Percentiles rank a stretch among this genome's conserved stretches.
These are phyloP conservation scores for Suillus bovinus DNA, from an alignment of 768 basidiomycete genomes.

Conservation along the genomic window DNA sequence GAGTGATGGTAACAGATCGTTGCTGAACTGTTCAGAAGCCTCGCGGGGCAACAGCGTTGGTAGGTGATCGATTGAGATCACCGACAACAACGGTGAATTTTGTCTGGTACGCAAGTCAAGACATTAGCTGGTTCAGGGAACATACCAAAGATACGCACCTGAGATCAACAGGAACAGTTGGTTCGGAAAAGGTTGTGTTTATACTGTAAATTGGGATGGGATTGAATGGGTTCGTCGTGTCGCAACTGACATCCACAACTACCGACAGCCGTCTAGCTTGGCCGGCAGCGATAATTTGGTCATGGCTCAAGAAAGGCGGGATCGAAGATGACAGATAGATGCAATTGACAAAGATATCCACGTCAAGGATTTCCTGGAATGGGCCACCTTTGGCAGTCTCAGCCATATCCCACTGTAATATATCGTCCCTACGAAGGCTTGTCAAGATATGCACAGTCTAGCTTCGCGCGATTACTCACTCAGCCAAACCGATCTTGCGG, in stretches of 20 bases:
- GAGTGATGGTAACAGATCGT: constrained; percentile 82
- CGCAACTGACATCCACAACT: constrained; percentile 97
- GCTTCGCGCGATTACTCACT: constrained; percentile 53
- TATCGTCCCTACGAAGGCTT: constrained; percentile 66
- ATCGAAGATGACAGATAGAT: constrained; percentile 92
- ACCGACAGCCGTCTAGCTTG: constrained; percentile 66
- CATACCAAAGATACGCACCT: constrained; percentile 49
- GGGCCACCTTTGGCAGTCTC: constrained; percentile 98
- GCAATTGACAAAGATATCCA: constrained; percentile 98
- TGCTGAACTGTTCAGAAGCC: constrained; percentile 94
- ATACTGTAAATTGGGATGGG: constrained; percentile 93
- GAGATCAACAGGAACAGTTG: constrained; percentile 85
- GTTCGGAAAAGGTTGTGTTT: constrained; percentile 92
- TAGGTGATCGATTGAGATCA: constrained; percentile 96
- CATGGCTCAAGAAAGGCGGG: constrained; percentile 76
- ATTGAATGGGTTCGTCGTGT: constrained; percentile 98
- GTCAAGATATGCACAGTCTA: constrained; percentile 3
- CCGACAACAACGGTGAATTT: constrained; percentile 69
- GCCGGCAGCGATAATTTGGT: constrained; percentile 75
- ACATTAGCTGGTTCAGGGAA: neutral
- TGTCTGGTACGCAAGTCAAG: constrained; percentile 37
- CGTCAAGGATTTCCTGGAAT: constrained; percentile 92
- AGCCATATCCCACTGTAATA: constrained; percentile 95
- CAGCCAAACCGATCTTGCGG: constrained; percentile 90
- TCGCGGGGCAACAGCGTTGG: constrained; percentile 95